Base-by-base conservation (phyloP, 345 rosid genomes). In the Rubroshorea leprosula region DNA sequence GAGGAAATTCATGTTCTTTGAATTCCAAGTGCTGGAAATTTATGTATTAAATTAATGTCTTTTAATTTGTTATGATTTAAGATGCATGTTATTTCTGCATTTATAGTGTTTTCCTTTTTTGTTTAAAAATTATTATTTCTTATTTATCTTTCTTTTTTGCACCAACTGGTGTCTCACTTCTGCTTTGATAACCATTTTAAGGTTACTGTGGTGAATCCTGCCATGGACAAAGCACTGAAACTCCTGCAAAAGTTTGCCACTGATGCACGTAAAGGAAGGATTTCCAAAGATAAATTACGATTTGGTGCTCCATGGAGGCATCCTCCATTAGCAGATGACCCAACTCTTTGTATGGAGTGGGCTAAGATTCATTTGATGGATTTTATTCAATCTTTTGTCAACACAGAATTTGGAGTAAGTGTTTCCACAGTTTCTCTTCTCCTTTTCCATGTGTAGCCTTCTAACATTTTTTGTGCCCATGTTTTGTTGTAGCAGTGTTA, bases 301-400 rank as follows among this genome's bases (percentile, higher is more conserved):
- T 94, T 82, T 80, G 99, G 99, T 70, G 83, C 93, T 70, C 69
- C 97, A 57, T 94, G 97, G 97, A 83, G 96, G 65, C 93, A 94
- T 84, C 86, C 95, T 72, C 90, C 96, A 6, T 64, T 14, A 50
- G 64, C 66, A 4, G 69, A 81, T 43, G 74, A 81, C 66, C 76
- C 81, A 38, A 54, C 65, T 50, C 0, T 41, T 41, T 54, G 55
- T 60, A 63, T 65, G 21, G 80, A 66, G 23, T 87, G 97, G 97
- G 96, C 96, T 39, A 85, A 90, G 78, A 81, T 94, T 74, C 99
- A 94, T 69, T 80, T 90, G 35, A 68, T 94, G 85, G 99, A 90
- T 77, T 94, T 85, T 63, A 75, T 94, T 65, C 95, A 85, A 70
- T 80, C 81, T 65, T 75, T 94, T 39, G 82, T 66, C 51, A 83